Percentiles rank a stretch among this genome's conserved stretches.
Conservation (phyloP, 139 green algal genomes). For the Nannochloris sp. region DNA sequence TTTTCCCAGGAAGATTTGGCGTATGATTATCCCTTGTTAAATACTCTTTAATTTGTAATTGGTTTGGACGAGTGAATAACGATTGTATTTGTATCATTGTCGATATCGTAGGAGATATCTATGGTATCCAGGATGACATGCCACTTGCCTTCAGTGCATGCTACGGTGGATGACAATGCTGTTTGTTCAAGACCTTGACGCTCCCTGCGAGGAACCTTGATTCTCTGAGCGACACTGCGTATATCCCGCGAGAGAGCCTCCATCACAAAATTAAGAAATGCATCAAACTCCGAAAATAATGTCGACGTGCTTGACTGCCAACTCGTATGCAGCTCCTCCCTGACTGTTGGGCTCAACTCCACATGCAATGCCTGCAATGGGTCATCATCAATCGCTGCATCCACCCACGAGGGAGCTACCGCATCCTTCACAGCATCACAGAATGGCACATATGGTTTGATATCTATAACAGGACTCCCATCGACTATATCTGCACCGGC, state of each 20-base stretch:
- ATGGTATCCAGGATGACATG: slow-evolving; percentile 51
- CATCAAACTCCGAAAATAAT: slow-evolving; percentile 16
- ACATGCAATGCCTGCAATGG: slow-evolving; percentile 15
- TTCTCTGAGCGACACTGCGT: slow-evolving; percentile 51
- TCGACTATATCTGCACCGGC: slow-evolving; percentile 81
- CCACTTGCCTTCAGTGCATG: slow-evolving; percentile 20
- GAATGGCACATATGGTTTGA: slow-evolving; percentile 90
- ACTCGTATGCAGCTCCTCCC: slow-evolving; percentile 2
- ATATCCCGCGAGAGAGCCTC: slow-evolving; percentile 65
- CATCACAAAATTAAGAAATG: slow-evolving; percentile 21
- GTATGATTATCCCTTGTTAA: slow-evolving; percentile 36
- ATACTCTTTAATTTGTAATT: slow-evolving; percentile 9
- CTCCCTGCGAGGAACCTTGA: slow-evolving; percentile 21
- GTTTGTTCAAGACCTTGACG: slow-evolving; percentile 7
- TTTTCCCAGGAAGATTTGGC: slow-evolving; percentile 79
- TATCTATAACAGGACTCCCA: slow-evolving; percentile 80
- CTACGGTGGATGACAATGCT: background rate
- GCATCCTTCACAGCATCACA: slow-evolving; percentile 61
- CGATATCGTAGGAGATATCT: slow-evolving; percentile 14
- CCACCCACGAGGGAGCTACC: slow-evolving; percentile 69
- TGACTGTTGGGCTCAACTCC: background rate
- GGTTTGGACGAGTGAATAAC: too few species aligned
- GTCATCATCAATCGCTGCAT: slow-evolving; percentile 12
- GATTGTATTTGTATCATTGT: too few species aligned
- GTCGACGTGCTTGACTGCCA: slow-evolving; percentile 3